These are phyloP conservation scores for Blastocladiella britannica DNA, from an alignment of 192 early-diverging fungal species.

Conservation along the genomic window DNA sequence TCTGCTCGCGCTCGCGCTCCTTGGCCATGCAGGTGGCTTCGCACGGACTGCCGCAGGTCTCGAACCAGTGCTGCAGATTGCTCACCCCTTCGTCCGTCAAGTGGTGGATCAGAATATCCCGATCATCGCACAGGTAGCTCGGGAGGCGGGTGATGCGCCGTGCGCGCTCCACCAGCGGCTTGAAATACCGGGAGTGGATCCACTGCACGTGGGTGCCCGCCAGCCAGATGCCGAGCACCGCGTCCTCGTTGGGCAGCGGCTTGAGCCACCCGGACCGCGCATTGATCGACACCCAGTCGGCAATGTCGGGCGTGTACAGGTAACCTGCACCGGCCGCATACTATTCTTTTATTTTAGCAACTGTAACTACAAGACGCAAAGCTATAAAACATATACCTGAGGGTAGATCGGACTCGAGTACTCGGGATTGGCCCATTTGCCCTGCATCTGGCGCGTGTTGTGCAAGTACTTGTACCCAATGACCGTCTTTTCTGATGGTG, in stretches of 20 bases:
- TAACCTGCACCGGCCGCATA: not conserved
- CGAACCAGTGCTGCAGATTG: not conserved
- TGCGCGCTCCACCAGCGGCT: not conserved
- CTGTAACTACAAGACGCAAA: too few species aligned
- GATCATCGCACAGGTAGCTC: not conserved
- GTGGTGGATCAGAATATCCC: not conserved
- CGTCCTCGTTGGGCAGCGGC: not conserved
- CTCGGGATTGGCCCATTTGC: not conserved
- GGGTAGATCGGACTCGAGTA: not conserved
- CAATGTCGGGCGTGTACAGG: not conserved
- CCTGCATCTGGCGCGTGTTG: not conserved
- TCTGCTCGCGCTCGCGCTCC: too few species aligned
- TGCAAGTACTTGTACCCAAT: not conserved
- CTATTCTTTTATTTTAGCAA: too few species aligned
- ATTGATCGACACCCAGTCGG: not conserved
- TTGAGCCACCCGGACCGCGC: not conserved
- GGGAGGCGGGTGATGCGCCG: not conserved
- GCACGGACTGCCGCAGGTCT: not conserved
- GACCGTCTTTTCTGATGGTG: not conserved
- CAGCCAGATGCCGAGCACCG: not conserved
- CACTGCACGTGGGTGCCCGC: not conserved
- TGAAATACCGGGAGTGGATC: not conserved
- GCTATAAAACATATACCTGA: not conserved
- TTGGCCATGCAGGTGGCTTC: not conserved
- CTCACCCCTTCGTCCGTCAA: not conserved